Evolutionary conservation across 495 filamentous ascomycete species (phyloP).

Genomic region (Annulohypoxylon maeteangense): DNA sequence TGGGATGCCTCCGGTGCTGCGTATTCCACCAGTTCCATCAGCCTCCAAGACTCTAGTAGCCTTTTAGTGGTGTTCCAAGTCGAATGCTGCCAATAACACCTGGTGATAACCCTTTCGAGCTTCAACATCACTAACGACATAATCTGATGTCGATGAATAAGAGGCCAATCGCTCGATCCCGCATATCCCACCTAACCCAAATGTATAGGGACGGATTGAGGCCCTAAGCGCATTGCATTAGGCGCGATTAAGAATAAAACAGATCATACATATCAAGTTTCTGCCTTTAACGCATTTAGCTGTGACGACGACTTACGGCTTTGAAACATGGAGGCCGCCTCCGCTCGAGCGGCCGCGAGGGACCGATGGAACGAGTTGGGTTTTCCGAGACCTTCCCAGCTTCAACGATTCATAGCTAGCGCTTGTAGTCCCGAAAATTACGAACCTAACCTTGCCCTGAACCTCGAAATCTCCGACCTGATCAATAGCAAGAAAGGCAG

Average conservation of each 20-base stretch:
- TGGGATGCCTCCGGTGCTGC: constrained; percentile 17
- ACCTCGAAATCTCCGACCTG: constrained; percentile 95
- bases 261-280: constrained; percentile 24
- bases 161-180: constrained; percentile 14
- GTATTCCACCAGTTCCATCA: not conserved
- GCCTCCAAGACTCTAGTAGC: too few relatives aligned
- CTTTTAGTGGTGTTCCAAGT: constrained; percentile 2
- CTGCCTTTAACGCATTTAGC: constrained; percentile 36
- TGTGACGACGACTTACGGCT: constrained; percentile 1
- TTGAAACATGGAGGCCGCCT: constrained; percentile 84
- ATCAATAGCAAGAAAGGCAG: constrained; percentile 98
- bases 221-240: constrained; percentile 36
- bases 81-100: constrained; percentile 10
- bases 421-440: constrained; percentile 96
- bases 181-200: not conserved
- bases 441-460: constrained; percentile 95
- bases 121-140: constrained; percentile 17
- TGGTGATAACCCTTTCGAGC: constrained; percentile 25
- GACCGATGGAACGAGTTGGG: constrained; percentile 91
- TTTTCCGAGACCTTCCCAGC: constrained; percentile 80
- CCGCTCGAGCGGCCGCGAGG: constrained; percentile 92
- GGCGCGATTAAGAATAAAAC: constrained; percentile 20
- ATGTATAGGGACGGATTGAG: constrained; percentile 34
- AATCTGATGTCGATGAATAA: constrained; percentile 24
- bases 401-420: constrained; percentile 94